Percentiles rank a stretch among this genome's conserved stretches.
phyloP scores from a whole-genome alignment of 2,329 filamentous ascomycete species.

The Exophiala lecanii-corni region DNA sequence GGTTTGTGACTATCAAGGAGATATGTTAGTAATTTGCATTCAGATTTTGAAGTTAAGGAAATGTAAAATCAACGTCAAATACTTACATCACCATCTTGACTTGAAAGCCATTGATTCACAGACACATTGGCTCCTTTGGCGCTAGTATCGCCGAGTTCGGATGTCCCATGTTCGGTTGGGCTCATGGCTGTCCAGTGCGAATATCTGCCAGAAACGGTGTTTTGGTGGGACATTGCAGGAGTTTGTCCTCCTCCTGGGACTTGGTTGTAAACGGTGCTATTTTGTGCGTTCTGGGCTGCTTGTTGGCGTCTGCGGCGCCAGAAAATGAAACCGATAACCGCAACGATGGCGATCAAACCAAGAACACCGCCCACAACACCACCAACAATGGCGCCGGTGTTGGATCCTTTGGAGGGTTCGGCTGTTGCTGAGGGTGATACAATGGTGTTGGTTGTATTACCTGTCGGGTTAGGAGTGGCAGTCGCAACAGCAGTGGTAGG shows the following conservation, averaged over 20 bases:
- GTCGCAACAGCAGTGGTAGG: slow-evolving; percentile 11
- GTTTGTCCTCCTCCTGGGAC: neutral
- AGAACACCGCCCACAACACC: slow-evolving; percentile 26
- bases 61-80: neutral
- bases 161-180: slow-evolving; percentile 12
- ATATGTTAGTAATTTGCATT: slow-evolving; percentile 5
- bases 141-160: slow-evolving; percentile 11
- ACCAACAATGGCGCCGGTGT: slow-evolving; percentile 25
- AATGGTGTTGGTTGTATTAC: neutral
- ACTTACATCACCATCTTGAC: slow-evolving; percentile 21
- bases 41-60: neutral
- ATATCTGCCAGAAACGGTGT: slow-evolving; percentile 10
- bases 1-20: slow-evolving; percentile 6
- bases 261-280: slow-evolving; percentile 7
- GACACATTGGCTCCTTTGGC: slow-evolving; percentile 6
- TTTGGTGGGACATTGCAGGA: slow-evolving; percentile 3
- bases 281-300: slow-evolving; percentile 1
- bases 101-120: slow-evolving; percentile 23
- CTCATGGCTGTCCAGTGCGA: slow-evolving; percentile 22
- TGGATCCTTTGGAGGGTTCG: slow-evolving; percentile 4
- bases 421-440: neutral
- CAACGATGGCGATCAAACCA: slow-evolving; percentile 18
- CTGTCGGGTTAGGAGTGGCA: neutral
- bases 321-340: slow-evolving; percentile 16
- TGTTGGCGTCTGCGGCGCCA: slow-evolving; percentile 14